phyloP scores from a whole-genome alignment of 1,284 basidiomycete species.

The Tylopilus orsonianus region DNA sequence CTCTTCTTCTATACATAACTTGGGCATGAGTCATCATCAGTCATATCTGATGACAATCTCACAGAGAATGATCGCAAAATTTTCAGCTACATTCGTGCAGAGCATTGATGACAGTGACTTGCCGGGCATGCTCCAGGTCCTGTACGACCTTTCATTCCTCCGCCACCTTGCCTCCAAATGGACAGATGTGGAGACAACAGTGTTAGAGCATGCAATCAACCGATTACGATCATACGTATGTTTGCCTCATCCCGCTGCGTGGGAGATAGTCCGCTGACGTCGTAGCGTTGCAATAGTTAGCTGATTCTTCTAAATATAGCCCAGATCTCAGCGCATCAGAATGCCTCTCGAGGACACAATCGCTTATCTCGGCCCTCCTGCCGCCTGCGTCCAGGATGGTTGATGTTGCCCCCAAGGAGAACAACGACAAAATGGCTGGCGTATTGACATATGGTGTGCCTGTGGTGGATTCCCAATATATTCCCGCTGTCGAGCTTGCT shows the following conservation, averaged over 20 bases:
- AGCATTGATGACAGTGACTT: constrained; percentile 34
- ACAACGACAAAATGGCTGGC: constrained; percentile 38
- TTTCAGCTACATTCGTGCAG: constrained; percentile 43
- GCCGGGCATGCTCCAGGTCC: constrained; percentile 27
- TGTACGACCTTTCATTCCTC: constrained; percentile 54
- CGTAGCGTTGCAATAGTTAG: constrained; percentile 16
- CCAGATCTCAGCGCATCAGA: constrained; percentile 24
- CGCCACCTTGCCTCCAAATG: constrained; percentile 42
- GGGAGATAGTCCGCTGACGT: constrained; percentile 1
- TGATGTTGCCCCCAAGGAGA: constrained; percentile 15
- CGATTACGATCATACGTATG: constrained; percentile 21
- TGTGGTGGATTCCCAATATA: constrained; percentile 44
- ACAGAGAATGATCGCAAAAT: constrained; percentile 36
- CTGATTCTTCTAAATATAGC: constrained; percentile 11
- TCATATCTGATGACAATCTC: constrained; percentile 34
- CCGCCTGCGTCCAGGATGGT: constrained; percentile 27
- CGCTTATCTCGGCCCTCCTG: constrained; percentile 47
- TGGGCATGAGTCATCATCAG: constrained; percentile 46
- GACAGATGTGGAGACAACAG: constrained; percentile 23
- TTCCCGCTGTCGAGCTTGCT: constrained; percentile 50
- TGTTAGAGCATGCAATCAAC: constrained; percentile 34
- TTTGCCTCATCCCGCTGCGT: neutral
- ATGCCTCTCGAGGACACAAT: constrained; percentile 41
- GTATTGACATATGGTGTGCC: constrained; percentile 47
- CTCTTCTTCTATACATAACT: constrained; percentile 51